Evolutionary conservation across 1,284 basidiomycete species (phyloP), one percentile per base, ranked within the genome.

Genomic region (Inonotus hispidus): DNA sequence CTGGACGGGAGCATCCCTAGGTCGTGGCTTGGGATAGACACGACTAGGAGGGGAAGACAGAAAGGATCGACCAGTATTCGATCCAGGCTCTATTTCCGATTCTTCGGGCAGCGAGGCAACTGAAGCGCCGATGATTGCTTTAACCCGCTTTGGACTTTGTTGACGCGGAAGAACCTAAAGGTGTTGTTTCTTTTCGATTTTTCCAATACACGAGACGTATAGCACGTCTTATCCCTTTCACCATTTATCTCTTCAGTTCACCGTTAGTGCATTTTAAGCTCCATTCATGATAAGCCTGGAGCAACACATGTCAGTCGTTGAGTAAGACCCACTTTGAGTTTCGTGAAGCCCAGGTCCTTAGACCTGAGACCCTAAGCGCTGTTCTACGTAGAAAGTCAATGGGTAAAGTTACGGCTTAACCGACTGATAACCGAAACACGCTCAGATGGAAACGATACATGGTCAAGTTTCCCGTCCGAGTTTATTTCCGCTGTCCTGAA

Each of bases 11-110:
- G 2, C 71, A 72, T 19, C 71, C 73, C 1, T 65, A 69, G 19
- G 62, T 67, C 29, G 57, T 64, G 49, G 63, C 58, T n/a, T 38
- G 68, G 64, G 35, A 69, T 71, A 16, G 57, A 56, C 47, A 66
- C 61, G 19, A 60, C 53, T 21, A 62, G 64, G n/a, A 63, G 65
- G 27, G 67, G 64, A 10, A 63, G 56, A 59, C 49, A 58, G 19
- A 56, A 47, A 10, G 68, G 60, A 7, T 53, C 69, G 55, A 66
- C 68, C 21, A 64, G 56, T 4, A 67, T 66, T 8, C 68, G 1
- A 49, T 74, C 21, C 70, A 70, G 59, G 70, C 68, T 4, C 64
- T 68, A 13, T 66, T 23, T 65, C 63, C 25, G 70, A 69, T 46
- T 19, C 21, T 29, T 32, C 53, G 32, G 59, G 41, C 10, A 50